These are phyloP conservation scores for Amylocystis lapponica DNA, from an alignment of 768 basidiomycete genomes.

Conservation along the genomic window DNA sequence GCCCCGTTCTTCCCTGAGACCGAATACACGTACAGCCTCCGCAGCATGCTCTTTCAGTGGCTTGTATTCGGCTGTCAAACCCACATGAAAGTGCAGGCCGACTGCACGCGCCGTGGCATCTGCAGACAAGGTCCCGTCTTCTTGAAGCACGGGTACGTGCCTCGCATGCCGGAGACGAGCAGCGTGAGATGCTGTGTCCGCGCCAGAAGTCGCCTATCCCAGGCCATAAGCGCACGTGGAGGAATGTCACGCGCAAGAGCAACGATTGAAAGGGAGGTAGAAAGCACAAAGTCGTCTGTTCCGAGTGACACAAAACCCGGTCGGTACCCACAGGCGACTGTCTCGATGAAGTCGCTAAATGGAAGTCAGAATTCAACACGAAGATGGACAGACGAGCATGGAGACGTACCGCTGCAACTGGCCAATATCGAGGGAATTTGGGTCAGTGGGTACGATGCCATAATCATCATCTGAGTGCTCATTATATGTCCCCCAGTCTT, in stretches of 20 bases:
- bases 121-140: slow-evolving; percentile 35
- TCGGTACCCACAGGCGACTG: slow-evolving; percentile 49
- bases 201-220: slow-evolving; percentile 62
- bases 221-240: slow-evolving; percentile 64
- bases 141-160: slow-evolving; percentile 44
- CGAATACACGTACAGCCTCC: slow-evolving; percentile 45
- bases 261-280: slow-evolving; percentile 52
- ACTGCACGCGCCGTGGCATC: slow-evolving; percentile 31
- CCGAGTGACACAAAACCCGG: slow-evolving; percentile 54
- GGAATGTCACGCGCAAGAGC: slow-evolving; percentile 47
- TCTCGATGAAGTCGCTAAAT: slow-evolving; percentile 54
- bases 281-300: slow-evolving; percentile 46
- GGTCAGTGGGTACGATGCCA: slow-evolving; percentile 4
- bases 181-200: slow-evolving; percentile 54
- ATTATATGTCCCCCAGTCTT: slow-evolving; percentile 28
- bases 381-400: no score
- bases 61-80: slow-evolving; percentile 56
- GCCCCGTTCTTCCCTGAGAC: slow-evolving; percentile 39
- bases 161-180: slow-evolving; percentile 52
- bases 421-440: slow-evolving; percentile 6
- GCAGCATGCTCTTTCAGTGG: slow-evolving; percentile 44
- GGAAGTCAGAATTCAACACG: no score
- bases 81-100: slow-evolving; percentile 51
- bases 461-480: slow-evolving; percentile 28
- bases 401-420: slow-evolving; percentile 16